Conservation (phyloP, 345 rosid genomes). For the Hibiscus mutabilis region DNA sequence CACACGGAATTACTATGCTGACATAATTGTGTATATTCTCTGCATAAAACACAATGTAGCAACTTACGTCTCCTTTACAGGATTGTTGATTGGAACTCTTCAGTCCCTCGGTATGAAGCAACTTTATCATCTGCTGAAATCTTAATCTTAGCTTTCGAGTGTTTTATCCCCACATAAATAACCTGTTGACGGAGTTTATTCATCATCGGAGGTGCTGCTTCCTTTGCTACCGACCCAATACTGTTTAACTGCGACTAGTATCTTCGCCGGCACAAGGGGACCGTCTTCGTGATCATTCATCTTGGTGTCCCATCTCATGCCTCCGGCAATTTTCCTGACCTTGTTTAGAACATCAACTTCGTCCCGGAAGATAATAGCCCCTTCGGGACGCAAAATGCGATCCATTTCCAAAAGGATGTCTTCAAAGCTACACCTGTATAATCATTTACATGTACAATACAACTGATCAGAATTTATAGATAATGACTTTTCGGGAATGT, state of each 20-base stretch:
- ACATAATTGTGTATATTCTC: not conserved
- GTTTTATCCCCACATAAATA: not conserved
- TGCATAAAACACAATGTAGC: not conserved
- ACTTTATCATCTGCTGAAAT: not conserved
- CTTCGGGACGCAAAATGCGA: conserved; percentile 80
- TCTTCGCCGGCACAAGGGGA: conserved; percentile 78
- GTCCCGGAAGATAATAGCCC: conserved; percentile 69
- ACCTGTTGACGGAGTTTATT: conserved; percentile 6
- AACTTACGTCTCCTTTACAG: conserved; percentile 14
- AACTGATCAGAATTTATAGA: conserved; percentile 4
- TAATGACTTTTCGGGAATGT: too few species aligned
- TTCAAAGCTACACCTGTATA: conserved; percentile 65
- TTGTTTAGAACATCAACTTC: conserved; percentile 73
- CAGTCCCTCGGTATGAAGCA: not conserved
- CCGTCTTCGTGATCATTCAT: conserved; percentile 75
- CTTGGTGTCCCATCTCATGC: conserved; percentile 93
- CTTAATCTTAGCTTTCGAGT: not conserved
- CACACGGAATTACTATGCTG: conserved; percentile 7
- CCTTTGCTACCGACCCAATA: conserved; percentile 72
- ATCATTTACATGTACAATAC: not conserved
- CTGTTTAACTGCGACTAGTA: conserved; percentile 63
- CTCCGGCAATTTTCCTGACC: conserved; percentile 53
- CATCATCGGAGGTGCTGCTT: conserved; percentile 37
- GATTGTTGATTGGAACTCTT: conserved; percentile 15
- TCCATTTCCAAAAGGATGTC: conserved; percentile 89